phyloP scores from a whole-genome alignment of 1,284 basidiomycete genomes.

The Wallemia ichthyophaga region DNA sequence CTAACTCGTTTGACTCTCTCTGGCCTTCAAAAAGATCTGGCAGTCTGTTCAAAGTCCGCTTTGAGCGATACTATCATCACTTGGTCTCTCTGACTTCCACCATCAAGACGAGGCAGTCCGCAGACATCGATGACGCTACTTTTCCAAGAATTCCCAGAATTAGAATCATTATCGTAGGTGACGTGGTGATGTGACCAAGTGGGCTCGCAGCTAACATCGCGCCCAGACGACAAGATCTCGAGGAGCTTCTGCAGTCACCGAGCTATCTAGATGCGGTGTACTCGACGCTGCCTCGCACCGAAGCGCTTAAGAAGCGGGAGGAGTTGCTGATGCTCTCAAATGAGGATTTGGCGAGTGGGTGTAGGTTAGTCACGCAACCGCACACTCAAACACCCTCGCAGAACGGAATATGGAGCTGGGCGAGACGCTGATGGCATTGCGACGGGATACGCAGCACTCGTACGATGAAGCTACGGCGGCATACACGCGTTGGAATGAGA shows the following conservation, averaged over 20 bases:
- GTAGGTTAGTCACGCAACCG: neutral
- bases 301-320: slow-evolving; percentile 38
- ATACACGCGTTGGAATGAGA: slow-evolving; percentile 46
- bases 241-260: slow-evolving; percentile 49
- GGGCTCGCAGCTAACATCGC: slow-evolving; percentile 1
- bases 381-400: slow-evolving; percentile 11
- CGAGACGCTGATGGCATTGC: slow-evolving; percentile 35
- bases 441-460: slow-evolving; percentile 46
- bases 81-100: too few relatives aligned
- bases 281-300: slow-evolving; percentile 40
- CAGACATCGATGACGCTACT: slow-evolving; percentile 1
- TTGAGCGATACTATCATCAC: too few relatives aligned
- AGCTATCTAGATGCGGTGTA: slow-evolving; percentile 61
- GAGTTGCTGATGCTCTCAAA: slow-evolving; percentile 49
- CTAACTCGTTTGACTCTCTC: too few relatives aligned
- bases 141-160: slow-evolving; percentile 25
- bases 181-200: slow-evolving; percentile 1
- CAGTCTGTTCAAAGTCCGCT: too few relatives aligned
- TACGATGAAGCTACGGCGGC: slow-evolving; percentile 54
- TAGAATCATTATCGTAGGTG: slow-evolving; percentile 33
- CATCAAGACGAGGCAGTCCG: too few relatives aligned
- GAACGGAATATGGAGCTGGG: slow-evolving; percentile 44
- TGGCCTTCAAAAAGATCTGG: too few relatives aligned
- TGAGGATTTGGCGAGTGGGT: slow-evolving; percentile 48
- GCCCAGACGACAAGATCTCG: slow-evolving; percentile 46